These are phyloP conservation scores for Phytophthora cactorum DNA, from an alignment of 352 stramenopile species.

Conservation along the genomic window DNA sequence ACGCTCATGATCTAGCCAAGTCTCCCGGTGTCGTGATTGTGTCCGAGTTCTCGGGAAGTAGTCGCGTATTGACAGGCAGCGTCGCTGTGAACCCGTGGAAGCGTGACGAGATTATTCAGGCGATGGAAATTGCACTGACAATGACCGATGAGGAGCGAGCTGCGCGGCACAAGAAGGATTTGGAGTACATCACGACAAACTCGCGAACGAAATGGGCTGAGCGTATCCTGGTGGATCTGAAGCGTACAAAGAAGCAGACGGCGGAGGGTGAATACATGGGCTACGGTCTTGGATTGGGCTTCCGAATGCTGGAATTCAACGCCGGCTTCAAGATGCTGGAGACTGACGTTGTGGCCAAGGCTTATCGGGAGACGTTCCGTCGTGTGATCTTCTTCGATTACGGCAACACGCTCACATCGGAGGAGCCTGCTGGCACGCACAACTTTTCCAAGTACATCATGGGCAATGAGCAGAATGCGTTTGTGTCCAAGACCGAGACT, in stretches of 20 bases:
- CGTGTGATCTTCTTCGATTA: constrained; percentile 99
- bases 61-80: constrained; percentile 95
- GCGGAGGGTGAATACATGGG: constrained; percentile 93
- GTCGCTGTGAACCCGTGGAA: constrained; percentile 99
- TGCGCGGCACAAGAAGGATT: constrained; percentile 82
- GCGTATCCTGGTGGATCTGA: constrained; percentile 98
- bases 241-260: constrained; percentile 89
- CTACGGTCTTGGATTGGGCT: constrained; percentile 96
- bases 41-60: constrained; percentile 98
- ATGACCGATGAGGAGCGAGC: constrained; percentile 75
- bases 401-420: constrained; percentile 96
- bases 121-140: constrained; percentile 66
- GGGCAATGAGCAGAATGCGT: constrained; percentile 33
- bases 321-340: constrained; percentile 96
- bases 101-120: constrained; percentile 85
- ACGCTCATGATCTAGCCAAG: constrained; percentile 77
- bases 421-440: constrained; percentile 73
- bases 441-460: constrained; percentile 89
- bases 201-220: constrained; percentile 97
- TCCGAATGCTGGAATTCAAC: constrained; percentile 97
- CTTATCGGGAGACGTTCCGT: constrained; percentile 87
- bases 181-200: constrained; percentile 95
- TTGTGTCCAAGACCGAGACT: constrained; percentile 37
- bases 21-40: constrained; percentile 93
- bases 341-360: constrained; percentile 87